phyloP scores from a whole-genome alignment of 257 asterid genomes.

The Rubia yunnanensis region DNA sequence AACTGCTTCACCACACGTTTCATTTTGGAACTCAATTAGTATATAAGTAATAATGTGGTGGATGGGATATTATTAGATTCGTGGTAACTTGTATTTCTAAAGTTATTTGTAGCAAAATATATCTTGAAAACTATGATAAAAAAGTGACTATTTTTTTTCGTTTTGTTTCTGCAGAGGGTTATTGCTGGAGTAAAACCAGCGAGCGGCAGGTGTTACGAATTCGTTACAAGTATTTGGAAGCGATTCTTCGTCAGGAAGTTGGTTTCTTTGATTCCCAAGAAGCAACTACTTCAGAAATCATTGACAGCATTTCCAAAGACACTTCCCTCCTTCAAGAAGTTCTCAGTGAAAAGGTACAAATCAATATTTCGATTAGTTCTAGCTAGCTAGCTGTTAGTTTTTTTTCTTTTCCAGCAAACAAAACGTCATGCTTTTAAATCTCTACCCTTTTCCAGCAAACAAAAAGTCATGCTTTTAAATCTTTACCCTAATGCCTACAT shows the following conservation, averaged over 20 bases:
- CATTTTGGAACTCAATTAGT: too few species aligned
- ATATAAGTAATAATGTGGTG: too few species aligned
- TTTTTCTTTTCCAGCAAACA: neutral
- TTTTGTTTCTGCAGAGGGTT: constrained; percentile 60
- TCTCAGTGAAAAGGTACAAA: constrained; percentile 73
- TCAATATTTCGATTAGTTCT: neutral
- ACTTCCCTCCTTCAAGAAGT: constrained; percentile 77
- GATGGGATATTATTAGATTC: too few species aligned
- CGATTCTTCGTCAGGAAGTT: constrained; percentile 76
- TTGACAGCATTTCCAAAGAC: constrained; percentile 69
- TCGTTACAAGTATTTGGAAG: constrained; percentile 76
- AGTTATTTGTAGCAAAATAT: too few species aligned
- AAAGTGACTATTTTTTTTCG: too few species aligned
- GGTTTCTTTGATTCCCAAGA: constrained; percentile 88
- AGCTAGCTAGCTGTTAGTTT: neutral
- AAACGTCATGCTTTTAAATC: too few species aligned
- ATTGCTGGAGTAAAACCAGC: constrained; percentile 89
- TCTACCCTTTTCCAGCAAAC: too few species aligned
- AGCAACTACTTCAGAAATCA: constrained; percentile 74
- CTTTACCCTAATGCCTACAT: too few species aligned
- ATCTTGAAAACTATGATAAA: too few species aligned
- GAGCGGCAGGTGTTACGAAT: constrained; percentile 61
- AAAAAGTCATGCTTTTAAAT: too few species aligned
- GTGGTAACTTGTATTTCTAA: too few species aligned
- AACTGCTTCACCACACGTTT: too few species aligned